These are phyloP conservation scores for Candida dubliniensis DNA, from an alignment of 1,139 yeast species.

Conservation along the genomic window DNA sequence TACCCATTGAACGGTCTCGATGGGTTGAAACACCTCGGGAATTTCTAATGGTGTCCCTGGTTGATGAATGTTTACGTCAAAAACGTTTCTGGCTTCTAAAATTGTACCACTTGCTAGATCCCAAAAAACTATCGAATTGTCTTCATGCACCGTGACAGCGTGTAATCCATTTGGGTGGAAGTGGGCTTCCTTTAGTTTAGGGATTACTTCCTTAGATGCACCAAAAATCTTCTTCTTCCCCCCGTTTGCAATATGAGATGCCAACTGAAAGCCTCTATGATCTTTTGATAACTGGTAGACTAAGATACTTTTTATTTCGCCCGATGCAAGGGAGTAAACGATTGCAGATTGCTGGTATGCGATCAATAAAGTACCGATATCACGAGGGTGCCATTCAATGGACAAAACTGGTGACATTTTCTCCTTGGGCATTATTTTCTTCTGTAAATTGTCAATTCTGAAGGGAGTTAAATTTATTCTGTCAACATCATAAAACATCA, in stretches of 20 bases:
- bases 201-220: slow-evolving; percentile 41
- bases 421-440: slow-evolving; percentile 48
- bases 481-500: slow-evolving; percentile 81
- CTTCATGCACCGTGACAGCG: slow-evolving; percentile 72
- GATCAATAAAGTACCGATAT: slow-evolving; percentile 73
- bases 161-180: slow-evolving; percentile 96
- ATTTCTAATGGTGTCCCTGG: slow-evolving; percentile 37
- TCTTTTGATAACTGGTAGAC: slow-evolving; percentile 51
- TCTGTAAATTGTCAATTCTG: slow-evolving; percentile 73
- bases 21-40: slow-evolving; percentile 28
- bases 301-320: slow-evolving; percentile 55
- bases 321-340: slow-evolving; percentile 64
- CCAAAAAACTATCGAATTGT: slow-evolving; percentile 89
- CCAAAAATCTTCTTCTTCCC: slow-evolving; percentile 47
- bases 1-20: slow-evolving; percentile 60
- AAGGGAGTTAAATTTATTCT: slow-evolving; percentile 66
- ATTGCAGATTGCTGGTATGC: slow-evolving; percentile 73
- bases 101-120: slow-evolving; percentile 76
- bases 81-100: slow-evolving; percentile 71
- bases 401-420: slow-evolving; percentile 61
- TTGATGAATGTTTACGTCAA: slow-evolving; percentile 62
- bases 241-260: slow-evolving; percentile 36
- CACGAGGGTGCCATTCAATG: slow-evolving; percentile 85
- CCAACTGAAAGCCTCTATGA: slow-evolving; percentile 33
- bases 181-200: slow-evolving; percentile 60